These are phyloP conservation scores for Baudoinia panamericana DNA, from an alignment of 495 filamentous ascomycete species.

Conservation along the genomic window DNA sequence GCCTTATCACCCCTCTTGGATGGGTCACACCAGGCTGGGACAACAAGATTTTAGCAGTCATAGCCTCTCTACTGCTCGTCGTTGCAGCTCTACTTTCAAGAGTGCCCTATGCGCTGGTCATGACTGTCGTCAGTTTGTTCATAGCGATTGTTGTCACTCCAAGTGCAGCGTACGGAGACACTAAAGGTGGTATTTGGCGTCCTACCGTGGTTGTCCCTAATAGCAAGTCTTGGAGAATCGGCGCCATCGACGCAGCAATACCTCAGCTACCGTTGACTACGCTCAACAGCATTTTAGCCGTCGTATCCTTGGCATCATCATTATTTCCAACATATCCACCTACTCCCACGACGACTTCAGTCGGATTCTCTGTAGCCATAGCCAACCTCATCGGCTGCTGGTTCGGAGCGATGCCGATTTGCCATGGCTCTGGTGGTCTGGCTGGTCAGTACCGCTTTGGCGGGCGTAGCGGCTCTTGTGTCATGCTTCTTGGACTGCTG, in stretches of 20 bases:
- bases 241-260: conserved; percentile 31
- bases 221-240: conserved; percentile 9
- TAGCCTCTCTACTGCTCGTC: conserved; percentile 55
- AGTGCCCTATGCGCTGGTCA: conserved; percentile 61
- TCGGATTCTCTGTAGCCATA: conserved; percentile 63
- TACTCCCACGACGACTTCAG: conserved; percentile 51
- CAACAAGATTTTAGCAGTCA: conserved; percentile 59
- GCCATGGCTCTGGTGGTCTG: conserved; percentile 81
- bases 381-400: conserved; percentile 81
- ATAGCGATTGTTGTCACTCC: conserved; percentile 14
- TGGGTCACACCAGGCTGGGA: conserved; percentile 51
- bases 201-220: conserved; percentile 10
- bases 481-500: conserved; percentile 62
- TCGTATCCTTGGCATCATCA: conserved; percentile 57
- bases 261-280: conserved; percentile 83
- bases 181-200: conserved; percentile 13
- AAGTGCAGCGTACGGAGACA: not conserved
- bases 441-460: conserved; percentile 83
- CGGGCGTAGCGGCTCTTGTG: conserved; percentile 68
- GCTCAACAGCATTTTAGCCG: conserved; percentile 82
- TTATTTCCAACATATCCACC: conserved; percentile 50
- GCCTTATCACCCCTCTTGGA: conserved; percentile 44
- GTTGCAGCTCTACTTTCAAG: conserved; percentile 43
- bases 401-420: conserved; percentile 93
- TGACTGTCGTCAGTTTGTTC: conserved; percentile 52